Evolutionary conservation across 1,284 basidiomycete species (phyloP).

Genomic region (Inonotus obliquus): DNA sequence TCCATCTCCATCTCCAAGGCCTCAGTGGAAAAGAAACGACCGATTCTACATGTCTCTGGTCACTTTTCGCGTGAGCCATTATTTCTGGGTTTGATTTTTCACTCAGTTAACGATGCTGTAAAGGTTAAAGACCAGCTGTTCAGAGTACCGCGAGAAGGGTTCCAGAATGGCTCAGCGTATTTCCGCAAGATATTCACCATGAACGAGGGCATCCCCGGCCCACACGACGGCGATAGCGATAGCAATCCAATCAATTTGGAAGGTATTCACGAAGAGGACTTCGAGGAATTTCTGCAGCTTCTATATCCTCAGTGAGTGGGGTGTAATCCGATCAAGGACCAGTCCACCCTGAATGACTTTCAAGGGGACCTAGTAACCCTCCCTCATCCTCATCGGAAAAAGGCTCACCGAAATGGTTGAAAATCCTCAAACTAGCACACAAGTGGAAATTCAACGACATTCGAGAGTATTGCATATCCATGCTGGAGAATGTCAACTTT

Average conservation of each 20-base stretch:
- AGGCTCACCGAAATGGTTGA: not conserved
- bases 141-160: constrained; percentile 5
- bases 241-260: constrained; percentile 7
- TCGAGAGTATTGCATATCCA: not conserved
- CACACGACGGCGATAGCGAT: constrained; percentile 3
- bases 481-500: not conserved
- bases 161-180: constrained; percentile 5
- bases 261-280: not conserved
- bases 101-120: too few relatives aligned
- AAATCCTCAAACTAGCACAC: constrained; percentile 1
- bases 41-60: too few relatives aligned
- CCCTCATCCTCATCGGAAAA: too few relatives aligned
- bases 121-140: constrained; percentile 8
- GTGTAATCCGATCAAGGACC: too few relatives aligned
- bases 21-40: too few relatives aligned
- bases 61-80: too few relatives aligned
- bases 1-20: too few relatives aligned
- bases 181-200: constrained; percentile 12
- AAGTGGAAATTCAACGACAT: constrained; percentile 8
- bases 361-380: too few relatives aligned
- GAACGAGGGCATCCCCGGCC: not conserved
- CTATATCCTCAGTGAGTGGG: constrained; percentile 8
- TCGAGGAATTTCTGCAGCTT: not conserved
- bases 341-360: too few relatives aligned
- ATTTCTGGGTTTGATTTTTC: too few relatives aligned